These are phyloP conservation scores for Neonectria punicea DNA, from an alignment of 2,329 filamentous ascomycete species.

Conservation along the genomic window DNA sequence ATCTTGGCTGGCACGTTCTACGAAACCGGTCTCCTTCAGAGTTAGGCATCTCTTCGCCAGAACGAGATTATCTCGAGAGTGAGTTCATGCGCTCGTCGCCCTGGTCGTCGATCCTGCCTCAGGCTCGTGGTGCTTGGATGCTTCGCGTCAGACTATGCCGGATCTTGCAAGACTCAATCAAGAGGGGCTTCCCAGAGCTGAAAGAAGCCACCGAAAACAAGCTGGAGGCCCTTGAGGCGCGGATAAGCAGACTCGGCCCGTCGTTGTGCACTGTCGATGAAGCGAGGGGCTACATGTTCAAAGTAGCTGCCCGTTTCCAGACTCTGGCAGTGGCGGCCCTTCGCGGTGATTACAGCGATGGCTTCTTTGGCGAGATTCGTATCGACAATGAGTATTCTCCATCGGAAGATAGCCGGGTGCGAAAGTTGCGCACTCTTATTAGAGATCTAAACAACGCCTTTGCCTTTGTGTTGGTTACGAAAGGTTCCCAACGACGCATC, in stretches of 20 bases:
- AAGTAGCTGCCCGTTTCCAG: conserved; percentile 4
- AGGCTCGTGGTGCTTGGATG: conserved; percentile 15
- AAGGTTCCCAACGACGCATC: background rate
- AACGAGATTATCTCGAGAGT: conserved; percentile 6
- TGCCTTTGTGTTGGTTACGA: conserved; percentile 10
- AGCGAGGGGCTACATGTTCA: conserved; percentile 10
- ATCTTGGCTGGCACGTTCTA: conserved; percentile 12
- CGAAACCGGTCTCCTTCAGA: conserved; percentile 8
- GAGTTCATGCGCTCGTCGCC: conserved; percentile 10
- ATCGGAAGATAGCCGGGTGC: background rate
- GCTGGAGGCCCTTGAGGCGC: background rate
- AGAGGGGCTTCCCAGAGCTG: conserved; percentile 7
- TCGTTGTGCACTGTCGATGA: conserved; percentile 5
- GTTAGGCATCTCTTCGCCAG: background rate
- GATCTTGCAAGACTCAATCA: conserved; percentile 8
- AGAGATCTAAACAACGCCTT: conserved; percentile 10
- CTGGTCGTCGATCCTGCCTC: conserved; percentile 4
- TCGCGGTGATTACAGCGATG: conserved; percentile 9
- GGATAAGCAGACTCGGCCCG: background rate
- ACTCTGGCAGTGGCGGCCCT: background rate
- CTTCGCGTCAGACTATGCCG: conserved; percentile 2
- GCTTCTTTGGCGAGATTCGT: conserved; percentile 6
- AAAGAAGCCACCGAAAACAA: background rate
- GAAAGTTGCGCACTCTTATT: conserved; percentile 5
- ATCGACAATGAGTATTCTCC: background rate